phyloP scores from a whole-genome alignment of 805 yeast species.

The Clavispora asparagi region DNA sequence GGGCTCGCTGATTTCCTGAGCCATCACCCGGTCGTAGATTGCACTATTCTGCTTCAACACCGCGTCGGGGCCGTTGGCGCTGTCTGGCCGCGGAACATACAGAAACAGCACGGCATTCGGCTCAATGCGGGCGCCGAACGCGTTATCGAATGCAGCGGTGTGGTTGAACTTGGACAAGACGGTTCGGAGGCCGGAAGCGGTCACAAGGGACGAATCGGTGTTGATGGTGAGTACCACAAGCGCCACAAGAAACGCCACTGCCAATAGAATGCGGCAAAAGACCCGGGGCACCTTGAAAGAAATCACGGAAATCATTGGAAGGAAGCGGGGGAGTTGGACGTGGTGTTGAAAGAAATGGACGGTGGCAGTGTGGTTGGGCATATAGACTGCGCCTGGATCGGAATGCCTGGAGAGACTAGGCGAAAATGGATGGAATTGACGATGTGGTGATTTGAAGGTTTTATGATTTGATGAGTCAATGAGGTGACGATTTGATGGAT shows the following conservation, averaged over 20 bases:
- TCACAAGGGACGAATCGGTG: background rate
- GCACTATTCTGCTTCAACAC: conserved; percentile 35
- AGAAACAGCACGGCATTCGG: conserved; percentile 30
- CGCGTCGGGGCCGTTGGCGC: conserved; percentile 24
- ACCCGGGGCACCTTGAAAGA: conserved; percentile 7
- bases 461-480: too few relatives aligned
- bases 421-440: too few relatives aligned
- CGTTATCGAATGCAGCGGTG: background rate
- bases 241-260: conserved; percentile 2
- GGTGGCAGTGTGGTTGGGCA: background rate
- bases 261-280: conserved; percentile 4
- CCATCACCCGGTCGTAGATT: conserved; percentile 32
- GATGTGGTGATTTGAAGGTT: background rate
- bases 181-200: background rate
- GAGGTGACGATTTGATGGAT: too few relatives aligned
- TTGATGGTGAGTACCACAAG: background rate
- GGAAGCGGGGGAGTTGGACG: background rate
- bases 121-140: conserved; percentile 7
- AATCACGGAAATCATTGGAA: conserved; percentile 6
- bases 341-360: too few relatives aligned
- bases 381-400: background rate
- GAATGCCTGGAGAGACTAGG: background rate
- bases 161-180: background rate
- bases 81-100: conserved; percentile 24
- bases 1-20: conserved; percentile 43